These are phyloP conservation scores for Mallotus nudiflorus DNA, from an alignment of 345 rosid species.

Conservation along the genomic window DNA sequence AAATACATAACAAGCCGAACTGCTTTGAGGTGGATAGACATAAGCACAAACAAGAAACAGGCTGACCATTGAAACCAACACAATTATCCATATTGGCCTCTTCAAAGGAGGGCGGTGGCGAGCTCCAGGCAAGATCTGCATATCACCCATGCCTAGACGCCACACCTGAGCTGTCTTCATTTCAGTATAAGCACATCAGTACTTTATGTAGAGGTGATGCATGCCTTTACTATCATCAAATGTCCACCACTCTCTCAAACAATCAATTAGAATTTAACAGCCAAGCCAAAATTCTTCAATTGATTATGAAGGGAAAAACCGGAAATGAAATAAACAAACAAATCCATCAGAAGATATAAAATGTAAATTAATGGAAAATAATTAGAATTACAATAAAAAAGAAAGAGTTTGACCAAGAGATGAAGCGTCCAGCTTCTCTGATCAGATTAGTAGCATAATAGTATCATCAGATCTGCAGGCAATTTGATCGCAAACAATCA, in stretches of 20 bases:
- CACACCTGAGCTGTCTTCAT: slow-evolving; percentile 77
- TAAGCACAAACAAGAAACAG: slow-evolving; percentile 68
- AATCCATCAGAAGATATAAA: background rate
- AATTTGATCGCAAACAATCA: background rate
- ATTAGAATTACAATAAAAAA: background rate
- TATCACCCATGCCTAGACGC: slow-evolving; percentile 68
- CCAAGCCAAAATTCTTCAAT: slow-evolving; percentile 5
- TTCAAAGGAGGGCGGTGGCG: slow-evolving; percentile 63
- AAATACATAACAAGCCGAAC: slow-evolving; percentile 71
- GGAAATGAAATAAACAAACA: background rate
- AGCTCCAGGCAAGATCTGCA: slow-evolving; percentile 62
- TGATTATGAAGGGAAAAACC: background rate
- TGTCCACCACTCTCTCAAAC: slow-evolving; percentile 10
- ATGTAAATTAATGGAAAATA: background rate
- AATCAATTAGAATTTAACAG: background rate
- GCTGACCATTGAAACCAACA: slow-evolving; percentile 66
- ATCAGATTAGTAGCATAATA: background rate
- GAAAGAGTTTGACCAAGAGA: background rate
- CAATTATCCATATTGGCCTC: slow-evolving; percentile 86
- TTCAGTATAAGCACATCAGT: slow-evolving; percentile 16
- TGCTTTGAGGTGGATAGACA: slow-evolving; percentile 77
- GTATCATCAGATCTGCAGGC: background rate
- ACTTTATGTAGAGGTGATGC: background rate
- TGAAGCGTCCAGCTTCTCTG: background rate
- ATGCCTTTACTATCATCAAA: slow-evolving; percentile 5